Percentiles rank a stretch among this genome's conserved stretches.
Evolutionary conservation across 2,329 filamentous ascomycete species (phyloP).

Genomic region (Colletotrichum australisinense): DNA sequence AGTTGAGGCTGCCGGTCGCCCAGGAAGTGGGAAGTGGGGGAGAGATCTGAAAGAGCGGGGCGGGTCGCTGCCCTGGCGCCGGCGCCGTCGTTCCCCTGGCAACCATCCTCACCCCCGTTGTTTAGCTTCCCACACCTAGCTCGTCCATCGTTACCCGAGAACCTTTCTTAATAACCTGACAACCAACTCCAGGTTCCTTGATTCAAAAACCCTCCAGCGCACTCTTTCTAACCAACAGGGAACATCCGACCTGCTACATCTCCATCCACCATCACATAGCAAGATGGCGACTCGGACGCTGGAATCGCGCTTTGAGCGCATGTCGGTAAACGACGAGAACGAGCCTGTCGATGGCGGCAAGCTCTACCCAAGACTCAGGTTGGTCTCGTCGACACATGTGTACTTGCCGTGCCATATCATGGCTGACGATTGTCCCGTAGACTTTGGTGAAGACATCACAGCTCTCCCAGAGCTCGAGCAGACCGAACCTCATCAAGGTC

Average conservation of each 20-base stretch:
- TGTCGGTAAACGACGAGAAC: conserved; percentile 92
- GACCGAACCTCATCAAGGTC: conserved; percentile 87
- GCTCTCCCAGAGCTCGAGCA: conserved; percentile 65
- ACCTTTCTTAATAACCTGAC: conserved; percentile 29
- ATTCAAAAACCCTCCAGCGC: conserved; percentile 19
- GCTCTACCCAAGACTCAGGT: conserved; percentile 82
- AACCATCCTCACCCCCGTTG: conserved; percentile 29
- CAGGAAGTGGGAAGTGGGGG: conserved; percentile 25
- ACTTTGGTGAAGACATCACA: conserved; percentile 53
- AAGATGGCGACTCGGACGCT: conserved; percentile 80
- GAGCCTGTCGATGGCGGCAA: conserved; percentile 67
- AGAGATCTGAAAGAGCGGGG: conserved; percentile 22
- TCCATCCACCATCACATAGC: conserved; percentile 16
- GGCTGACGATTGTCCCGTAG: conserved; percentile 50
- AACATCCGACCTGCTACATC: conserved; percentile 25
- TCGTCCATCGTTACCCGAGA: conserved; percentile 24
- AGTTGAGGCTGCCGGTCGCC: conserved; percentile 7
- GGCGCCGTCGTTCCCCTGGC: conserved; percentile 25
- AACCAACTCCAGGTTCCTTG: conserved; percentile 1
- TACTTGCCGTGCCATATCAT: conserved; percentile 17
- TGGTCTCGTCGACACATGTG: conserved; percentile 37
- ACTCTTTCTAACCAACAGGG: conserved; percentile 32
- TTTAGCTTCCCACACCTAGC: conserved; percentile 23
- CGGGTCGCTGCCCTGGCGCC: conserved; percentile 31
- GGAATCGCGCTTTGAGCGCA: conserved; percentile 88